Base-by-base conservation (phyloP, 176 grass and related monocot genomes). In the Oryza glaberrima region DNA sequence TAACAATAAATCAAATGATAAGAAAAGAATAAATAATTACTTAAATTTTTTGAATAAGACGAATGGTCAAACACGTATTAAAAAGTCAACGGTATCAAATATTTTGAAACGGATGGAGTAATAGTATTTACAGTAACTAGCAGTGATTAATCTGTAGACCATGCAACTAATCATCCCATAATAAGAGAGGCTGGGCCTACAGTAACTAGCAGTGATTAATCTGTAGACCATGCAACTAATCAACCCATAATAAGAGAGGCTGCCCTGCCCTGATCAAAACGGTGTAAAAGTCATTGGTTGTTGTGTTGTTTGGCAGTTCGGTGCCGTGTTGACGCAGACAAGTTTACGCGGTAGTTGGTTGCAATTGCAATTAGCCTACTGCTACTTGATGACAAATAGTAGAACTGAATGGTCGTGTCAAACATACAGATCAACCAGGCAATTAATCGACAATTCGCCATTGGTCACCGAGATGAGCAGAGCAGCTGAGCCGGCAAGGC, bases 281-380 rank as follows among this genome's bases (percentile, higher is more conserved):
- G 75, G 28, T 30, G 30, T 40, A 76, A 0, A 75, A 85, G 82
- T 89, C 82, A 49, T 74, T 35, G 77, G 77, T 69, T 30, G 82
- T 26, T 32, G 30, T 32, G 30, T 32, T 75, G 82, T 26, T 75
- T 6, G 63, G 26, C 51, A 47, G 13, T 22, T 67, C 1, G 40
- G 49, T 14, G 82, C 41, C 64, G 48, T 41, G 64, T 69, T 25
- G 81, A 80, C 69, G 4, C 19, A 19, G 64, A 75, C 65, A 52
- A 56, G 63, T 6, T 3, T 32, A 2, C 11, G 10, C 70, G 1
- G 3, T 52, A 36, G 35, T 38, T 52, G 14, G 49, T 52, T 6
- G 49, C 4, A 15, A 12, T 52, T 6, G 49, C 49, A 15, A 3
- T 13, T 52, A 6, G 40, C 40, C 15, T 63, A 58, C 47, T 54